Evolutionary conservation across 2,329 filamentous ascomycete genomes (phyloP).

Genomic region (Sphaerulina musiva): DNA sequence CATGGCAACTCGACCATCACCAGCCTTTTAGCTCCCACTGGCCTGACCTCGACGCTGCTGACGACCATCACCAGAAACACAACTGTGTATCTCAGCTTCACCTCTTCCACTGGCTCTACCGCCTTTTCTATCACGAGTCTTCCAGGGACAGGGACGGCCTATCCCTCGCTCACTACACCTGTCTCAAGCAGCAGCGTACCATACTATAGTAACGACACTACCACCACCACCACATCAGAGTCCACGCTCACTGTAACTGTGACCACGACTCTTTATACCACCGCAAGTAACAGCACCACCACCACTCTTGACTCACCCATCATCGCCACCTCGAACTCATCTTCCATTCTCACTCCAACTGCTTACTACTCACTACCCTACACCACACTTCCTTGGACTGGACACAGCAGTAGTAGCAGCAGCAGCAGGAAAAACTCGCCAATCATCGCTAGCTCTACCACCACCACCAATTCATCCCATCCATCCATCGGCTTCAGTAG

Average conservation of each 20-base stretch:
- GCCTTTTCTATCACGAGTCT: background rate
- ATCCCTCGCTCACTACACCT: background rate
- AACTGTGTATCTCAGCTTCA: background rate
- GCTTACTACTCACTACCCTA: background rate
- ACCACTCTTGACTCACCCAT: background rate
- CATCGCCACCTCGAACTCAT: background rate
- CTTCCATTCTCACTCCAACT: background rate
- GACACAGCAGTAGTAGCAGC: background rate
- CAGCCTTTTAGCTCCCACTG: background rate
- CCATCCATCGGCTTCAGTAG: background rate
- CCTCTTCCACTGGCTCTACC: background rate
- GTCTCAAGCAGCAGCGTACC: background rate
- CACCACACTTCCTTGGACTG: background rate
- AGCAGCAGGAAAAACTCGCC: background rate
- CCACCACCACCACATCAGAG: too few relatives aligned
- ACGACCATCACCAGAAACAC: background rate
- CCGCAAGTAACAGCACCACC: background rate
- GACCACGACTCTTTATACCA: too few relatives aligned
- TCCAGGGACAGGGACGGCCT: background rate
- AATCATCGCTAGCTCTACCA: background rate
- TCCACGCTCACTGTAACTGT: too few relatives aligned
- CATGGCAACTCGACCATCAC: background rate
- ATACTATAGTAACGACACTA: too few relatives aligned
- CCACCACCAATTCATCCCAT: too few relatives aligned
- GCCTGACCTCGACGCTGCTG: background rate